Percentiles rank a stretch among this genome's conserved stretches.
These are phyloP conservation scores for Rhodamnia argentea DNA, from an alignment of 345 rosid species.

Conservation along the genomic window DNA sequence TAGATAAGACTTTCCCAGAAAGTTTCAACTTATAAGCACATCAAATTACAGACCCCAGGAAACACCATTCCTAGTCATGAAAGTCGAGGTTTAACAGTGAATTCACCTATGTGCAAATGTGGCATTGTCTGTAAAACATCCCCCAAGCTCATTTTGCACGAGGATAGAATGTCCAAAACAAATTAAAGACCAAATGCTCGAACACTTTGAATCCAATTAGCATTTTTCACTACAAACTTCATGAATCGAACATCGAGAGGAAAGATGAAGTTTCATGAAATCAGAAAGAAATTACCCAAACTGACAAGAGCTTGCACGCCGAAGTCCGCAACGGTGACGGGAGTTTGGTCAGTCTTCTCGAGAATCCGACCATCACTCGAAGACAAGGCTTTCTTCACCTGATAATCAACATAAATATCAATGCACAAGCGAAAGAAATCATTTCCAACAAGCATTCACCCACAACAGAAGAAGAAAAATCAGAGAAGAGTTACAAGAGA, in stretches of 20 bases:
- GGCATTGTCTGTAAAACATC: background rate
- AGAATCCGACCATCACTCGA: slow-evolving; percentile 39
- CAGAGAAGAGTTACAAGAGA: background rate
- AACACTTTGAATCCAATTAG: background rate
- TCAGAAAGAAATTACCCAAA: slow-evolving; percentile 33
- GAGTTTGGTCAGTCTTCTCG: slow-evolving; percentile 74
- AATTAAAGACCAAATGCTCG: background rate
- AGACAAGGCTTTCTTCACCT: slow-evolving; percentile 42
- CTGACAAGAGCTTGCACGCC: slow-evolving; percentile 89
- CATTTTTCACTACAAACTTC: background rate
- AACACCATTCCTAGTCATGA: background rate
- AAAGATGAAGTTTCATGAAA: background rate
- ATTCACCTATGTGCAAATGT: background rate
- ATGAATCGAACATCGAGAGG: background rate
- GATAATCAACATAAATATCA: background rate
- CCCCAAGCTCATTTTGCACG: background rate
- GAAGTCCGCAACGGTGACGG: slow-evolving; percentile 85
- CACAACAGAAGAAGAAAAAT: background rate
- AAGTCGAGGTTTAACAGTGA: background rate
- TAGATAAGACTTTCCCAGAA: background rate
- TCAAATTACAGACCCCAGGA: background rate
- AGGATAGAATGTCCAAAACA: background rate
- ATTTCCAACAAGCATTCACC: background rate
- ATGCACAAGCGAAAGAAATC: background rate
- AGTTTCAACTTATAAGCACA: background rate